Evolutionary conservation across 495 filamentous ascomycete species (phyloP), one percentile per base, ranked within the genome.

Genomic region (Aspergillus coremiiformis): DNA sequence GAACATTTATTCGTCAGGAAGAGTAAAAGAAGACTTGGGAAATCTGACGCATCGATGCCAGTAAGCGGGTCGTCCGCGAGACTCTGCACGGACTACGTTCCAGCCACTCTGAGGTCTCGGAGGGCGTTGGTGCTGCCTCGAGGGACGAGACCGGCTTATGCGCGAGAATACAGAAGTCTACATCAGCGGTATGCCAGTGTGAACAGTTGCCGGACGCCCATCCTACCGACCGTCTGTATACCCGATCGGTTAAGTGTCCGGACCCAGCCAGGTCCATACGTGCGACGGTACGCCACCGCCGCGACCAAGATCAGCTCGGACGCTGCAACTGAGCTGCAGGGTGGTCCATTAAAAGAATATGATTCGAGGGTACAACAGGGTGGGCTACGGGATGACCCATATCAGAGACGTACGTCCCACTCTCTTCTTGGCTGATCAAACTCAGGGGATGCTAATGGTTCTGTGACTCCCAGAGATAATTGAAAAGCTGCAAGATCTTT

Each of bases 341-440:
- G 66, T 49, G 92, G 92, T 1, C 93, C 93, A 1, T 69, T 96
- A 57, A 77, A 81, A 42, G 93, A 96, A 67, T 98, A 98, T 64
- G 85, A 96, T 59, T 69, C 73, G 26, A 80, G 92, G 39, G 90
- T 98, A 12, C 71, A 78, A 35, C 67, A 72, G 44, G 87, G 88
- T 14, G 66, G 81, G 51, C 66, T 98, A 44, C 76, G 84, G 47
- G 87, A 97, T 66, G 93, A 98, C 62, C 79, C 88, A 44, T 89
- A 96, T 60, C 93, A 98, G 64, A 74, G 94, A 76, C 87, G 88
- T 89, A 67, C 59, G 76, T 55, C 20, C 20, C n/a, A n/a, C 24
- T 44, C 4, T 20, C 27, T 26, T 47, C 11, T n/a, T 44, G 41
- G 9, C 21, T 4, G 23, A 12, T 47, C 24, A 11, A 23, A 6